Evolutionary conservation across 192 early-diverging fungal genomes (phyloP).

Genomic region (Podila clonocystis): DNA sequence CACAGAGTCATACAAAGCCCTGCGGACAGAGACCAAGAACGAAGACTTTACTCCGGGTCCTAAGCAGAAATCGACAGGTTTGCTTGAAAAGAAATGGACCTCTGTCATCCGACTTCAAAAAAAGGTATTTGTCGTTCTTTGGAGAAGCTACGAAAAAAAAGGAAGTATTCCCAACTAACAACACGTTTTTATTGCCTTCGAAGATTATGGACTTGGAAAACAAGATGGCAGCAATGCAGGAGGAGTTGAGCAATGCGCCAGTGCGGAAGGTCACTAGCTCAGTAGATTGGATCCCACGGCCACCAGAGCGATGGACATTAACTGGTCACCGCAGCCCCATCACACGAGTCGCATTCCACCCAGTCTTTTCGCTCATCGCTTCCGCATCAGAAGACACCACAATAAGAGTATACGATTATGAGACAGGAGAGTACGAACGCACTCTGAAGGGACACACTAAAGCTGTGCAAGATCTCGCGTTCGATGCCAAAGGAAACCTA

Average conservation of each 20-base stretch:
- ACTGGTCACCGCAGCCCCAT: constrained; percentile 85
- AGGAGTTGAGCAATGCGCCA: constrained; percentile 72
- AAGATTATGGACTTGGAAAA: constrained; percentile 94
- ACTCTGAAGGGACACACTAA: constrained; percentile 97
- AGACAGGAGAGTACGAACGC: constrained; percentile 91
- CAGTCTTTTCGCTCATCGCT: constrained; percentile 83
- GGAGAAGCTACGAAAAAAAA: not conserved
- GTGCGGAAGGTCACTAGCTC: constrained; percentile 61
- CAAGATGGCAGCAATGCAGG: constrained; percentile 80
- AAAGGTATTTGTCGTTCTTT: constrained; percentile 59
- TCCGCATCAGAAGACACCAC: constrained; percentile 93
- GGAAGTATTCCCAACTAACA: not conserved
- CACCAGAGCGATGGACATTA: constrained; percentile 79
- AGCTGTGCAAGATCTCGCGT: constrained; percentile 89
- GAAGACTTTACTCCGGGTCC: constrained; percentile 77
- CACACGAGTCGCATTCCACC: constrained; percentile 87
- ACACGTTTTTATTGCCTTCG: not conserved
- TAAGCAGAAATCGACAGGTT: constrained; percentile 80
- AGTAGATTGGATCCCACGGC: constrained; percentile 85
- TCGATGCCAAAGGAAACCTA: constrained; percentile 83
- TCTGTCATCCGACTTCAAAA: constrained; percentile 94
- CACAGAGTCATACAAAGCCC: constrained; percentile 69
- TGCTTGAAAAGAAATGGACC: constrained; percentile 95
- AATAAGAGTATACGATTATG: constrained; percentile 94
- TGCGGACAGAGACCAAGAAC: constrained; percentile 78